Conservation (phyloP, 768 basidiomycete genomes). For the Boletales sp. region DNA sequence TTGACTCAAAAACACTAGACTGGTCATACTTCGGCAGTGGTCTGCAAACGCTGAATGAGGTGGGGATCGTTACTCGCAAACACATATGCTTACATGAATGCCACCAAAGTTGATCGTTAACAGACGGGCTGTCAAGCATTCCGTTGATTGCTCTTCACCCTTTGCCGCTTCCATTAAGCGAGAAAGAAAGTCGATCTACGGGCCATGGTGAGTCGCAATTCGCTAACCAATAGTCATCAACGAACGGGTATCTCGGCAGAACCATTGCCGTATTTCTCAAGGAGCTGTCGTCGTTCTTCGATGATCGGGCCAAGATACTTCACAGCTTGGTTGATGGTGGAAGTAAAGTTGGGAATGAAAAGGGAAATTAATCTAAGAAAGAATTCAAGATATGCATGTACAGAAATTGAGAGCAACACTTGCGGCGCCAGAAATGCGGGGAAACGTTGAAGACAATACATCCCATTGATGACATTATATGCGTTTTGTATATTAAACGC, state of each 20-base stretch:
- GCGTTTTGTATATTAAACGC: slow-evolving; percentile 31
- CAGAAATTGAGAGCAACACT: background rate
- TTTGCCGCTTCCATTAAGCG: slow-evolving; percentile 30
- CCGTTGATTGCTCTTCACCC: slow-evolving; percentile 13
- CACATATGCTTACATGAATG: slow-evolving; percentile 16
- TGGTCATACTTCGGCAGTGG: slow-evolving; percentile 14
- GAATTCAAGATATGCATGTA: background rate
- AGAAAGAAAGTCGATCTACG: slow-evolving; percentile 31
- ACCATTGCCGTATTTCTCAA: slow-evolving; percentile 21
- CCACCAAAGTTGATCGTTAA: slow-evolving; percentile 16
- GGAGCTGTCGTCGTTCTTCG: slow-evolving; percentile 22
- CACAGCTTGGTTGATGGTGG: slow-evolving; percentile 3
- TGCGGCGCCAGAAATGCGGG: slow-evolving; percentile 34
- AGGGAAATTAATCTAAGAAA: slow-evolving; percentile 13
- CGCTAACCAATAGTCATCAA: background rate
- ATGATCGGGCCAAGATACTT: slow-evolving; percentile 28
- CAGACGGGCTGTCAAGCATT: slow-evolving; percentile 22
- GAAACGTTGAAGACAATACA: slow-evolving; percentile 7
- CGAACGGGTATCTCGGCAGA: slow-evolving; percentile 34
- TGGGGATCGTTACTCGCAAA: background rate
- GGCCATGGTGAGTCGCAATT: background rate
- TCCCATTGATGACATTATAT: slow-evolving; percentile 21
- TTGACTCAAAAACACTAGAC: background rate
- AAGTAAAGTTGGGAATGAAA: slow-evolving; percentile 9
- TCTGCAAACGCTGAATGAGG: slow-evolving; percentile 5